phyloP scores from a whole-genome alignment of 768 basidiomycete species.

The Phylloporus sp. region DNA sequence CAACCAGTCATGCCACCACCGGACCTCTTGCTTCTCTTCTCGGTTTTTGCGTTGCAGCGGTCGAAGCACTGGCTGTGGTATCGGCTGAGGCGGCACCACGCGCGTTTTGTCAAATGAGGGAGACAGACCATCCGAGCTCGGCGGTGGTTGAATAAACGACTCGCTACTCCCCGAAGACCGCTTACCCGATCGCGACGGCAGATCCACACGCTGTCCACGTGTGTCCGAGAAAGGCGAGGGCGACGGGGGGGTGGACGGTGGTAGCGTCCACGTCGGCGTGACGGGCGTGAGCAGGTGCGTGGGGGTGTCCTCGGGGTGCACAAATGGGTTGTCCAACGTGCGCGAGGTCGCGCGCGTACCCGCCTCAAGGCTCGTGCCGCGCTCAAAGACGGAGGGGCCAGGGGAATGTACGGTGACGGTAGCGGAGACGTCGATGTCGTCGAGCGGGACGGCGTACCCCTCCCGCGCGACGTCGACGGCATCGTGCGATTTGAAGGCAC shows the following conservation, averaged over 20 bases:
- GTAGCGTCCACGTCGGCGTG: neutral
- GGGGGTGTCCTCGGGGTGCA: conserved; percentile 24
- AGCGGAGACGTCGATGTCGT: conserved; percentile 42
- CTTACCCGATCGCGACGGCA: neutral
- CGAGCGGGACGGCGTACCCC: conserved; percentile 44
- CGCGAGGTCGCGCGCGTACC: neutral
- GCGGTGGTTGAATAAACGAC: conserved; percentile 36
- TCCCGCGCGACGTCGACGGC: conserved; percentile 39
- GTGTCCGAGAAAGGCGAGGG: conserved; percentile 38
- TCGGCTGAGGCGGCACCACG: conserved; percentile 33
- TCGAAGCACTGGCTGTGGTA: conserved; percentile 28
- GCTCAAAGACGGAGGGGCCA: conserved; percentile 18
- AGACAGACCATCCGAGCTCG: conserved; percentile 59
- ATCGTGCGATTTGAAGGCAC: conserved; percentile 49
- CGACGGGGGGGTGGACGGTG: conserved; percentile 6
- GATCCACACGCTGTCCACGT: conserved; percentile 14
- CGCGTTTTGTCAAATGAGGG: conserved; percentile 36
- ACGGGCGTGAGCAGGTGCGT: neutral
- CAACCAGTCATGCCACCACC: conserved; percentile 87
- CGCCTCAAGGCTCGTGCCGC: conserved; percentile 12
- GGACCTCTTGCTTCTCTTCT: conserved; percentile 36
- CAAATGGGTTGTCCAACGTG: conserved; percentile 42
- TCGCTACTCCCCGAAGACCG: conserved; percentile 8
- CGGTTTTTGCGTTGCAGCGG: conserved; percentile 21
- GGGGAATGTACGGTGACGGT: conserved; percentile 36